Conservation (phyloP, 2,329 filamentous ascomycete species). For the Gnomoniopsis sp. region DNA sequence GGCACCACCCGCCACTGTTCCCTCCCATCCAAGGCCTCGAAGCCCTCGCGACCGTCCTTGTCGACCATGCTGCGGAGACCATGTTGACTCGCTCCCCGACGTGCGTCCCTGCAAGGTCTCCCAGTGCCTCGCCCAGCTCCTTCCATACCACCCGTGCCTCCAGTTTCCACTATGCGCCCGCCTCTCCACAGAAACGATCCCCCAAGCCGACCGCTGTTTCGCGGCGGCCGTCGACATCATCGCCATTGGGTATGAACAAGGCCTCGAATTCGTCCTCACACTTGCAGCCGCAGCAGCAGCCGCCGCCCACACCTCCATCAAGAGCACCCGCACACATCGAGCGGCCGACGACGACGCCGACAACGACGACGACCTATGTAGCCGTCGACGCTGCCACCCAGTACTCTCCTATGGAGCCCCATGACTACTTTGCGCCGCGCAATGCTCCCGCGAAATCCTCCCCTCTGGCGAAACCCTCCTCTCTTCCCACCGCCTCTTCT, state of each 20-base stretch:
- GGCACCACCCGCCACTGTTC: neutral
- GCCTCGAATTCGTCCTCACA: conserved; percentile 19
- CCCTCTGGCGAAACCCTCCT: conserved; percentile 4
- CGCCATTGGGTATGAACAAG: conserved; percentile 27
- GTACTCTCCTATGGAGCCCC: conserved; percentile 47
- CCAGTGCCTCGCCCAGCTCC: conserved; percentile 49
- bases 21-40: conserved; percentile 20
- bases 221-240: conserved; percentile 37
- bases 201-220: conserved; percentile 38
- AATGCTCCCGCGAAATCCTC: neutral
- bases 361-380: conserved; percentile 37
- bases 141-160: conserved; percentile 25
- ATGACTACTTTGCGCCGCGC: conserved; percentile 31
- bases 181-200: conserved; percentile 39
- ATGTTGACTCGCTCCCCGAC: conserved; percentile 58
- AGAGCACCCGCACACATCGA: conserved; percentile 24
- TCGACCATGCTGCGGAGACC: conserved; percentile 43
- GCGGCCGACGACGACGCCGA: no score
- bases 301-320: conserved; percentile 20
- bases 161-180: conserved; percentile 44
- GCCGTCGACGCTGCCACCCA: conserved; percentile 46
- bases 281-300: conserved; percentile 6
- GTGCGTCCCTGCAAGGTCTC: conserved; percentile 43
- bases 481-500: neutral
- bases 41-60: conserved; percentile 23